These are phyloP conservation scores for Capsicum rhomboideum DNA, from an alignment of 257 asterid genomes.

Conservation along the genomic window DNA sequence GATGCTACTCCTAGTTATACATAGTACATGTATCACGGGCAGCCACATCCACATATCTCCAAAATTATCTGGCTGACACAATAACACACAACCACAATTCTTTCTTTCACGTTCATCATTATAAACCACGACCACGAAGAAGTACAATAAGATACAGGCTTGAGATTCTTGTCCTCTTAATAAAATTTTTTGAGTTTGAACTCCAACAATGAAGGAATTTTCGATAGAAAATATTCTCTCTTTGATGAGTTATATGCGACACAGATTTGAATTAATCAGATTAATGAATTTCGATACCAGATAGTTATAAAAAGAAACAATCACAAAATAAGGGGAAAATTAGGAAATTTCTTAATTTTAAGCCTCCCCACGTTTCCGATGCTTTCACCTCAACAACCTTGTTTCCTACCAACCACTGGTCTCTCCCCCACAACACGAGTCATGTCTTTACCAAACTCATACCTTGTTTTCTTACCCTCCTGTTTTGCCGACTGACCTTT, in stretches of 20 bases:
- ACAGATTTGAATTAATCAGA: not conserved
- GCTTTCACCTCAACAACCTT: not conserved
- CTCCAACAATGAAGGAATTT: too few species aligned
- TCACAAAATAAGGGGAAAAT: not conserved
- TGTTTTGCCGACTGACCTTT: not conserved
- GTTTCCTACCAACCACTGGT: not conserved
- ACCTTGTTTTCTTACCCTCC: not conserved
- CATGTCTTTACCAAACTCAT: not conserved
- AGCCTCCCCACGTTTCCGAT: not conserved
- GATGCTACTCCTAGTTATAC: not conserved
- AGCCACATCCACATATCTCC: not conserved
- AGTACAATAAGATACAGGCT: too few species aligned
- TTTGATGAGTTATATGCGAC: too few species aligned
- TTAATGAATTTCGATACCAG: not conserved
- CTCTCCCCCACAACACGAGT: not conserved
- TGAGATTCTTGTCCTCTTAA: too few species aligned
- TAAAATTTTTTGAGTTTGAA: too few species aligned
- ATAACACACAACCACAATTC: not conserved
- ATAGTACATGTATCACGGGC: not conserved
- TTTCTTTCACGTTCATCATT: too few species aligned
- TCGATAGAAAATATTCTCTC: too few species aligned
- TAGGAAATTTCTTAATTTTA: not conserved
- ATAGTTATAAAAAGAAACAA: not conserved
- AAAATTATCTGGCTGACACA: not conserved
- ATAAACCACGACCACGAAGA: too few species aligned